Base-by-base conservation (phyloP, 305 asterid genomes). In the Fraxinus latifolia region DNA sequence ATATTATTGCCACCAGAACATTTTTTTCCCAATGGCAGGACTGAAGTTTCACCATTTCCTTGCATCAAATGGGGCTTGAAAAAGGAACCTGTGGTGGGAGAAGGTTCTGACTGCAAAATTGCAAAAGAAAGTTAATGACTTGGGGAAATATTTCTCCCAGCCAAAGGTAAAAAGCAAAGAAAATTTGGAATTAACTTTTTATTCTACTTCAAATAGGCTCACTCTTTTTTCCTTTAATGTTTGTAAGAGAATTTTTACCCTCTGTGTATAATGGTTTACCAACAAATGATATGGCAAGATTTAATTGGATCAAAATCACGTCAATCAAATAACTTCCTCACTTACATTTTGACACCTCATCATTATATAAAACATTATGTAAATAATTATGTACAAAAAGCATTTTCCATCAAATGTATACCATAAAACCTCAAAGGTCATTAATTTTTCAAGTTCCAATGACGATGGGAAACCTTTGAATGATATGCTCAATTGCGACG, bases 81-180 rank as follows among this genome's bases (percentile, higher is more conserved):
- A 86, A 94, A 90, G 79, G 98, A 92, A 71, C 98, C 99, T 8
- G 98, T 96, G 72, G 99, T 96, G 37, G 98, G 99, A 84, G 99
- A 96, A 82, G 97, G 98, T 88, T 96, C 99, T 73, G 93, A 96
- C 99, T 96, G 93, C 85, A 90, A 82, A 86, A 85, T 82, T 76
- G 73, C 8, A 14, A 67, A 32, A 29, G 42, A 15, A 32, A 29
- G 11, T 31, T 31, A 70, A 32, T 32, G 44, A 31, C 42, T 81
- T 9, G 76, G 23, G 39, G 44, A 37, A 27, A 58, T 65, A 25
- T 44, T 31, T 81, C 82, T 81, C 80, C 83, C 75, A 62, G 60
- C 42, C 11, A 17, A 23, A 85, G 77, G 31, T 55, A 77, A 78
- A 75, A 44, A 82, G 67, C 67, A 85, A 17, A 70, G 36, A 39